A percentile compares a stretch with the other conserved stretches of the same genome.
Conservation (phyloP, 106 monocot species). For the Dendrobium catenatum region DNA sequence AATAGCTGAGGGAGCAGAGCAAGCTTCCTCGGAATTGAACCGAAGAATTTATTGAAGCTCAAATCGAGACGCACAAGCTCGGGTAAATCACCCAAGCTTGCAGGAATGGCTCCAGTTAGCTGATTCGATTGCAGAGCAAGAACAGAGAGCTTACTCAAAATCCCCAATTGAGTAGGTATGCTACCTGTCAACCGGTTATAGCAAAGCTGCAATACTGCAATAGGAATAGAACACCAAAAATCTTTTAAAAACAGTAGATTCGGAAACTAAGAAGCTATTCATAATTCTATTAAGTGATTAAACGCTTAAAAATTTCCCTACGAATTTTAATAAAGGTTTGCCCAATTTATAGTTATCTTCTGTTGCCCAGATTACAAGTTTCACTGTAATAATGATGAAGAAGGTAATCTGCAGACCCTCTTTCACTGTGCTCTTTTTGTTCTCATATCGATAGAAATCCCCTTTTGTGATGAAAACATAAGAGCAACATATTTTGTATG, state of each 20-base stretch:
- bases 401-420: too few relatives aligned
- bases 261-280: not conserved
- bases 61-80: constrained; percentile 54
- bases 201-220: constrained; percentile 74
- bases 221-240: not conserved
- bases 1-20: constrained; percentile 36
- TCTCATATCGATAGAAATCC: too few relatives aligned
- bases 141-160: constrained; percentile 58
- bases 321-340: too few relatives aligned
- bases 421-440: too few relatives aligned
- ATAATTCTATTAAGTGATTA: not conserved
- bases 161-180: constrained; percentile 60
- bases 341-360: too few relatives aligned
- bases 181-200: constrained; percentile 80
- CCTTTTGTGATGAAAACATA: too few relatives aligned
- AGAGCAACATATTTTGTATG: too few relatives aligned
- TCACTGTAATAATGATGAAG: too few relatives aligned
- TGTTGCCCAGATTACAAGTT: too few relatives aligned
- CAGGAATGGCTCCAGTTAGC: constrained; percentile 72
- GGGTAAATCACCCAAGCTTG: constrained; percentile 60
- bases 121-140: constrained; percentile 69
- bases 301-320: too few relatives aligned
- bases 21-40: constrained; percentile 65
- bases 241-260: not conserved
- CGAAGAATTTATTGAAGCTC: constrained; percentile 72